Conservation (phyloP, 2,329 filamentous ascomycete species). For the Ophiostoma sp. region DNA sequence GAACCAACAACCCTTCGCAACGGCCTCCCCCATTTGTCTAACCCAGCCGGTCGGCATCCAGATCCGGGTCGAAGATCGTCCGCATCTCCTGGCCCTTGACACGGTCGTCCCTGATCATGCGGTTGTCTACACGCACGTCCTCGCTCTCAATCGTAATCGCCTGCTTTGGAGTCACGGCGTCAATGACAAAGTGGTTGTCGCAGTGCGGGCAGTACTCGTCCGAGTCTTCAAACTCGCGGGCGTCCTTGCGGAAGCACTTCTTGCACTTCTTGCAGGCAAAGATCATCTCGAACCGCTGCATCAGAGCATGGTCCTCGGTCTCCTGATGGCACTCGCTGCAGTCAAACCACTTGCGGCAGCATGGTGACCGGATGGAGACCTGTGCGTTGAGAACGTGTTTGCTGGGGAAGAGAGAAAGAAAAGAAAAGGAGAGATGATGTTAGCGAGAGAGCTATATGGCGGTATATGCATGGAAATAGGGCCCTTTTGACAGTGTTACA, state of each 20-base stretch:
- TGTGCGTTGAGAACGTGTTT: constrained; percentile 99
- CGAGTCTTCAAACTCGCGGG: constrained; percentile 86
- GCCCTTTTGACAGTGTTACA: not conserved
- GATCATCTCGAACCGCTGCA: constrained; percentile 80
- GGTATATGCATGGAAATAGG: not conserved
- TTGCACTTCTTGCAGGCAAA: constrained; percentile 99
- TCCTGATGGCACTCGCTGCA: constrained; percentile 93
- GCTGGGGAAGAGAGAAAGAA: too few species aligned
- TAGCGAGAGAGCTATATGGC: not conserved
- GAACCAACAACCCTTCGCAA: not conserved
- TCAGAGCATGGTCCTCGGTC: constrained; percentile 71
- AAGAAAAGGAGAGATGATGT: not conserved
- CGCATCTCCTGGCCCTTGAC: constrained; percentile 59
- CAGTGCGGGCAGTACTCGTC: constrained; percentile 99
- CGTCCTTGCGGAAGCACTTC: constrained; percentile 96
- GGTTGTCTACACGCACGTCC: constrained; percentile 78
- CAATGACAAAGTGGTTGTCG: constrained; percentile 96
- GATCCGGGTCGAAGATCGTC: constrained; percentile 74
- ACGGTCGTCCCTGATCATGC: constrained; percentile 92
- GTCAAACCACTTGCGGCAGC: constrained; percentile 98
- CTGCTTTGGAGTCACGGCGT: constrained; percentile 81
- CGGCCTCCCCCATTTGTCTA: constrained; percentile 40
- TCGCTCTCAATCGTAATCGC: constrained; percentile 86
- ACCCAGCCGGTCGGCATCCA: constrained; percentile 73
- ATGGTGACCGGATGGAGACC: constrained; percentile 91